Evolutionary conservation across 805 yeast genomes (phyloP), one percentile per base, ranked within the genome.

Genomic region (Teunomyces kruisii): DNA sequence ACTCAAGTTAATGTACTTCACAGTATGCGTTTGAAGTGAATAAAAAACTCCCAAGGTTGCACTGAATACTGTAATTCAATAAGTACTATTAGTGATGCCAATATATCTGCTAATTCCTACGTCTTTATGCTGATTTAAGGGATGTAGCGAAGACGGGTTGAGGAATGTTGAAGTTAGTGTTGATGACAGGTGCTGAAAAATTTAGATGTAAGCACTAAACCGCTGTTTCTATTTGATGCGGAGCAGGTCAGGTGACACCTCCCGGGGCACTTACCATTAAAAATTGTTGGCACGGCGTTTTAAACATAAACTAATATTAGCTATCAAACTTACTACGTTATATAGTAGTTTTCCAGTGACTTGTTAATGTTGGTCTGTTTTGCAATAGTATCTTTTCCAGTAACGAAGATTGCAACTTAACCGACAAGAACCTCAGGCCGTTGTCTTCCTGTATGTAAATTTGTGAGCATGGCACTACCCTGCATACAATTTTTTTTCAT

Each of bases 191-290:
- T 24, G 14, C 22, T 19, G 38, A 35, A 35, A 35, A 35, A 19
- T 35, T 35, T 35, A 28, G 38, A 35, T 26, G 38, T 35, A 35
- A 35, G 38, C 38, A 15, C 6, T 32, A 35, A 35, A 35, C 28
- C 28, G 38, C 38, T 35, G 28, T 19, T 35, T 35, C 38, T 35
- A 35, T 35, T 35, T 35, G 38, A 24, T 35, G 38, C 22, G 38
- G 22, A 22, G 6, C 13, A 17, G 12, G 28, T 35, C 38, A 35
- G 38, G 38, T 35, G 38, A 35, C 38, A 19, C 19, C n/a, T 13
- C 28, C 28, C 15, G 28, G 27, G 38, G 17, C 13, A 22, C 6
- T 35, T 3, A 19, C 6, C 22, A 19, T 19, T 19, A 19, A 19
- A 6, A 19, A 6, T n/a, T 19, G 6, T 19, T 19, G 22, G 22